Evolutionary conservation across 2,329 filamentous ascomycete species (phyloP).

Genomic region (Geosmithia morbida): DNA sequence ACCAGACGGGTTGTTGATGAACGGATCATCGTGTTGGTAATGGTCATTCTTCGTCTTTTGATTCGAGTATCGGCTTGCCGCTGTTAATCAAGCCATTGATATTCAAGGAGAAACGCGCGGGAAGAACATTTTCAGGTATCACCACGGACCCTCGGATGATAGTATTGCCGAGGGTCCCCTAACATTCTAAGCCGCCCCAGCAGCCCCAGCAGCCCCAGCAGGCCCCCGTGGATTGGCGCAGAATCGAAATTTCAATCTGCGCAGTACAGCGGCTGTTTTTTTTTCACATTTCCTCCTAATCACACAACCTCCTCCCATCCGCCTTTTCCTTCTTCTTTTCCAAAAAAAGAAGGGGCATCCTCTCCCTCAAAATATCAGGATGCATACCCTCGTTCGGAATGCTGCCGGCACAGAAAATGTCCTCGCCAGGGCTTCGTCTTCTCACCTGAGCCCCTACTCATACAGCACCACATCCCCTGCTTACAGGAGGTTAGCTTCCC

Average conservation of each 20-base stretch:
- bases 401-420: constrained; percentile 23
- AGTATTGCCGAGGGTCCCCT: constrained; percentile 12
- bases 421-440: constrained; percentile 23
- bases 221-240: constrained; percentile 4
- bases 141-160: background rate
- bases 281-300: constrained; percentile 1
- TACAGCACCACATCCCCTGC: constrained; percentile 28
- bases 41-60: background rate
- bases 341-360: background rate
- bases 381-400: constrained; percentile 32
- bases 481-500: constrained; percentile 29
- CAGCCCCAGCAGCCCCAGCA: background rate
- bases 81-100: background rate
- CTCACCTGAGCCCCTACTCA: constrained; percentile 16
- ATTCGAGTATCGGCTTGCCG: background rate
- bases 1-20: constrained; percentile 25
- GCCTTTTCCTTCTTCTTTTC: background rate
- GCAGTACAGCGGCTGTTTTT: constrained; percentile 1
- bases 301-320: constrained; percentile 3
- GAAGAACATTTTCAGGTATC: background rate
- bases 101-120: background rate
- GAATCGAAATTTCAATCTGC: constrained; percentile 21
- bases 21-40: constrained; percentile 24
- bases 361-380: constrained; percentile 13
- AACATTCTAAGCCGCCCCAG: background rate